Evolutionary conservation across 306 rosid genomes (phyloP), one percentile per base, ranked within the genome.

Genomic region (Adenanthera pavonina): DNA sequence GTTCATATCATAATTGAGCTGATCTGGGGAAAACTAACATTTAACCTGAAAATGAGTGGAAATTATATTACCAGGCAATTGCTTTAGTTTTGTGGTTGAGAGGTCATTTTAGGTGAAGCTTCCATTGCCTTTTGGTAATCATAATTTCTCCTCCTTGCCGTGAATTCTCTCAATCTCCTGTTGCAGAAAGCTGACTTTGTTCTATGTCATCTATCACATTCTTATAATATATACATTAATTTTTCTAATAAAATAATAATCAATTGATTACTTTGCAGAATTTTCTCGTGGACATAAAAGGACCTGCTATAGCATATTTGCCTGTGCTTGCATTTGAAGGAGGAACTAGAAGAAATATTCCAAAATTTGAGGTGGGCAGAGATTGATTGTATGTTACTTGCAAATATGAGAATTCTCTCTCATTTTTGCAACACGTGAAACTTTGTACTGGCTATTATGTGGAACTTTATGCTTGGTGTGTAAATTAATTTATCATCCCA

Each of bases 281-380:
- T 82, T 95, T 95, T 89, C 90, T 89, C 57, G 96, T 95, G 82
- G 99, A 95, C 88, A 92, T 95, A 56, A 93, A 92, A 82, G 98
- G 98, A 68, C 99, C 96, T 61, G 47, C 87, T 43, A n/a, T 95
- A 84, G 98, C 94, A 41, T 85, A 81, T 89, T 84, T 95, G 77
- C 99, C 98, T 0, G 99, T 95, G 84, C 99, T 93, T 84, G 97
- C 99, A 65, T 95, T 95, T 68, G 99, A 95, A 92, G 99, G 99
- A 85, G 99, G 98, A 86, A 95, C 99, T 10, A 89, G 99, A 87
- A 89, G 98, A 85, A 95, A 95, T 90, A 92, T 95, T 81, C 98
- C 99, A 2, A 92, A 86, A 80, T 92, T 95, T 84, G 92, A 93
- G 99, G 98, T 92, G 73, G 74, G 90, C 73, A 66, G 67, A 49